A percentile compares a stretch with the other conserved stretches of the same genome.
These are phyloP conservation scores for Pyracantha coccinea DNA, from an alignment of 331 rosid species.

Conservation along the genomic window DNA sequence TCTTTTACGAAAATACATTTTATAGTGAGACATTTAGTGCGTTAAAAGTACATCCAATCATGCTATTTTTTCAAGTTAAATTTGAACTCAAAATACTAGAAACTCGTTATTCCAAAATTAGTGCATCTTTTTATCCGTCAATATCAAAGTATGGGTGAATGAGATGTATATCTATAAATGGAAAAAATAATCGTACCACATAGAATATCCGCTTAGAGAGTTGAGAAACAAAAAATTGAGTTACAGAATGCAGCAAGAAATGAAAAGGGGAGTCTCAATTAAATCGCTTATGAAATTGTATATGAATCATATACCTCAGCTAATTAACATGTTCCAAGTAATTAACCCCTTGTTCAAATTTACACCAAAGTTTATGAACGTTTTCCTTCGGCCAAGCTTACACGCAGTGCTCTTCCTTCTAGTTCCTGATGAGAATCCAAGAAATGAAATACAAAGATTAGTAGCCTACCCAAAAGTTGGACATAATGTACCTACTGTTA, in stretches of 20 bases:
- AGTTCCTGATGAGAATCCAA: slow-evolving; percentile 50
- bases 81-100: neutral
- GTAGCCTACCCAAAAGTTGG: neutral
- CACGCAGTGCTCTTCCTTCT: slow-evolving; percentile 76
- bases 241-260: slow-evolving; percentile 15
- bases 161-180: neutral
- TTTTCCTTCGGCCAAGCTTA: slow-evolving; percentile 85
- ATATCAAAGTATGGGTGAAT: neutral
- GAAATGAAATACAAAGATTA: neutral
- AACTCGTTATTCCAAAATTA: neutral
- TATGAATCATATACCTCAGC: slow-evolving; percentile 7
- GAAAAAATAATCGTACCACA: neutral
- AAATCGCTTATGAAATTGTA: slow-evolving; percentile 4
- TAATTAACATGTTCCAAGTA: slow-evolving; percentile 4
- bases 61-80: neutral
- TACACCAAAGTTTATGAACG: slow-evolving; percentile 20
- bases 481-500: too few species aligned
- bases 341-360: slow-evolving; percentile 1
- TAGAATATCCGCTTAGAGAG: neutral
- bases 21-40: too few species aligned
- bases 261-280: slow-evolving; percentile 15
- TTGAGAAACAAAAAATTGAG: neutral
- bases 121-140: neutral
- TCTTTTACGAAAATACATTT: neutral
- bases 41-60: neutral